Base-by-base conservation (phyloP, 768 basidiomycete genomes). In the Paxillus ammoniavirescens region DNA sequence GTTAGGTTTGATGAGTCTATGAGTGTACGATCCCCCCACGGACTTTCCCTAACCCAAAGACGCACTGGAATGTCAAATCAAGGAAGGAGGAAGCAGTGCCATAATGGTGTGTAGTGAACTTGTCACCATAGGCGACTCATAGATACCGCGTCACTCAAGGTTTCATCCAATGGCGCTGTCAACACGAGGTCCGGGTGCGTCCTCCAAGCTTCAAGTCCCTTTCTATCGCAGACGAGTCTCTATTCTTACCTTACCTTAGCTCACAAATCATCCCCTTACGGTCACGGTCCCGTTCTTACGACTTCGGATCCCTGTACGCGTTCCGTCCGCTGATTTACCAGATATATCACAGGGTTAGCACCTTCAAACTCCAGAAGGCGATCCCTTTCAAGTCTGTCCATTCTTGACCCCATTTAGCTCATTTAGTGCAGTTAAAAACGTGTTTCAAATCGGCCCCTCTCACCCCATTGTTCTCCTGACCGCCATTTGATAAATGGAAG, bases 401-500 rank as follows among this genome's bases (percentile, higher is more conserved):
- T 63, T 67, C 65, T 63, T 61, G 49, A 47, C 33, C 49, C 48
- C 35, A 54, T 54, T 60, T 33, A 42, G 50, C 49, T 42, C 47
- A 40, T 54, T 60, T 55, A 50, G 52, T 59, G 50, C 57, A 57
- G 52, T 36, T 54, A 59, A 61, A 49, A 70, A 70, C 68, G 66
- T 70, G 70, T 70, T 70, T 64, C 63, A 26, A 26, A 65, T 61
- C 50, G 28, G 57, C 53, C 61, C 60, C 61, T 58, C 52, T 57
- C 57, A 46, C 58, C 55, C 66, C 64, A 66, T 63, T 54, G 58
- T 57, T 49, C 56, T 60, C 41, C 44, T 62, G 52, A 50, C 55
- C 53, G 64, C 38, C 54, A 60, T 67, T 64, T 72, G 65, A 66
- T 69, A 64, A 70, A 70, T 69, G 52, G 65, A 70, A 69, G 53